Evolutionary conservation across 2,329 filamentous ascomycete species (phyloP).

Genomic region (Alternaria arbusti): DNA sequence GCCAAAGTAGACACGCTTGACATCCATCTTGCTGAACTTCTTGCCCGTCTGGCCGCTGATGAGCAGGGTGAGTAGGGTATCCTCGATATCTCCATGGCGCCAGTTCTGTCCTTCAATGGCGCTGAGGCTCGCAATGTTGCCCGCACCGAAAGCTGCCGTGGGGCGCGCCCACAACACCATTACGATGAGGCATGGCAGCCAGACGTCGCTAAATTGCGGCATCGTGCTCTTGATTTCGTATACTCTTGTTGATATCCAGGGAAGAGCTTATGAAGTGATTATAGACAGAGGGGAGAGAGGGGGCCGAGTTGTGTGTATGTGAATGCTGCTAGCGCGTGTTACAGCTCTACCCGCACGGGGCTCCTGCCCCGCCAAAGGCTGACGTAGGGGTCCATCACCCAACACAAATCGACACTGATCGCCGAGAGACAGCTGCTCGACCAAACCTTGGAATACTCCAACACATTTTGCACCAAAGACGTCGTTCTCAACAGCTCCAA

Average conservation of each 20-base stretch:
- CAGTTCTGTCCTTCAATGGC: constrained; percentile 84
- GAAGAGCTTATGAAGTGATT: background rate
- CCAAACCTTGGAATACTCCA: too few relatives aligned
- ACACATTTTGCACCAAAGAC: too few relatives aligned
- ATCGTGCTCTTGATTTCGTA: constrained; percentile 21
- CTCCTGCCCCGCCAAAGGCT: too few relatives aligned
- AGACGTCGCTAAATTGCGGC: constrained; percentile 42
- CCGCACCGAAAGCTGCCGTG: constrained; percentile 80
- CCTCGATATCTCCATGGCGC: constrained; percentile 78
- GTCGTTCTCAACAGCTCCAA: too few relatives aligned
- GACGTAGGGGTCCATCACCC: too few relatives aligned
- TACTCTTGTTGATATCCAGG: background rate
- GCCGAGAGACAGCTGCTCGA: too few relatives aligned
- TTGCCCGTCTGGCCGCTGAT: constrained; percentile 71
- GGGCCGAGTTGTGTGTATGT: too few relatives aligned
- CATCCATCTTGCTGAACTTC: constrained; percentile 87
- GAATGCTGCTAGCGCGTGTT: too few relatives aligned
- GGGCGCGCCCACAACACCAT: constrained; percentile 73
- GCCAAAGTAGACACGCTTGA: constrained; percentile 92
- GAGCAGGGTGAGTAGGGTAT: constrained; percentile 77
- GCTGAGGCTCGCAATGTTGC: constrained; percentile 83
- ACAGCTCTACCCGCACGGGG: too few relatives aligned
- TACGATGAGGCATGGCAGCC: constrained; percentile 51
- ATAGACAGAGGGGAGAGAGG: background rate
- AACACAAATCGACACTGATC: too few relatives aligned